A percentile compares a stretch with the other conserved stretches of the same genome.
Conservation (phyloP, 2,329 filamentous ascomycete species). For the Lecanicillium sp. region DNA sequence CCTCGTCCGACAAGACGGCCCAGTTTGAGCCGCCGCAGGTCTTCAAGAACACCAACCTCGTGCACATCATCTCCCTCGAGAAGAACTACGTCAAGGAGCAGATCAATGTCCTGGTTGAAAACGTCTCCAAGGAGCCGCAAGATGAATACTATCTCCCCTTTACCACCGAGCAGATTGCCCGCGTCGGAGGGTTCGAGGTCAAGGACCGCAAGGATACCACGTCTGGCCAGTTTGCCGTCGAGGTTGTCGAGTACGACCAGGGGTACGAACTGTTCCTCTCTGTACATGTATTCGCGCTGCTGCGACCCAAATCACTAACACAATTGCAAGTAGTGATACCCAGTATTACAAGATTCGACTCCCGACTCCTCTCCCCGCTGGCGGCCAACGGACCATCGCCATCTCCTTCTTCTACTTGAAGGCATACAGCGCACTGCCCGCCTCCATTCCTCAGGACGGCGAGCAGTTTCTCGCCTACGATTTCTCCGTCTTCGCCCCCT, state of each 20-base stretch:
- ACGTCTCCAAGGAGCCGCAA: conserved; percentile 70
- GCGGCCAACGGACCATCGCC: conserved; percentile 74
- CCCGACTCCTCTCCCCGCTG: conserved; percentile 65
- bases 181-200: conserved; percentile 80
- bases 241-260: conserved; percentile 58
- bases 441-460: conserved; percentile 73
- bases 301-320: too few relatives aligned
- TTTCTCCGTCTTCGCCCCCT: conserved; percentile 79
- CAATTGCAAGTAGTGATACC: too few relatives aligned
- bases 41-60: conserved; percentile 89
- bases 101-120: conserved; percentile 91
- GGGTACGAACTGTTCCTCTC: too few relatives aligned
- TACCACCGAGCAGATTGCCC: conserved; percentile 64
- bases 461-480: conserved; percentile 80
- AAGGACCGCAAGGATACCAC: conserved; percentile 79
- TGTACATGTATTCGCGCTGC: too few relatives aligned
- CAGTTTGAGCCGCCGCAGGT: conserved; percentile 80
- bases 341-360: conserved; percentile 84
- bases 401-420: conserved; percentile 80
- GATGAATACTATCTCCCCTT: conserved; percentile 90
- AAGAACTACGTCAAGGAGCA: conserved; percentile 87
- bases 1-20: conserved; percentile 42
- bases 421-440: conserved; percentile 72
- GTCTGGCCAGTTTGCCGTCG: conserved; percentile 59
- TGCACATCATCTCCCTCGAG: conserved; percentile 84